These are phyloP conservation scores for Pyrenochaeta sp. DNA, from an alignment of 2,329 filamentous ascomycete genomes.

Conservation along the genomic window DNA sequence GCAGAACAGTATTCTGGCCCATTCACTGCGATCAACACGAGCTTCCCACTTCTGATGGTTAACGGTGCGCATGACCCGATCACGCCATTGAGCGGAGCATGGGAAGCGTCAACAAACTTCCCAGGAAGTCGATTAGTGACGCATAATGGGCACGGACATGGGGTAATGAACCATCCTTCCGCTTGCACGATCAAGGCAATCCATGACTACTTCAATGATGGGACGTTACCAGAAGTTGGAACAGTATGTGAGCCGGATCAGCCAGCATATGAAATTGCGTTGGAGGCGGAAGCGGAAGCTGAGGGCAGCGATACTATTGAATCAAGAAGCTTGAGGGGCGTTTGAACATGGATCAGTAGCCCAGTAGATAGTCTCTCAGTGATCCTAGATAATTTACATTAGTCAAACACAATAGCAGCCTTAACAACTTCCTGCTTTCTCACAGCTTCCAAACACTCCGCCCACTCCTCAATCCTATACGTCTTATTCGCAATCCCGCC, in stretches of 20 bases:
- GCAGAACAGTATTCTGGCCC: constrained; percentile 23
- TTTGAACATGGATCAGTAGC: not conserved
- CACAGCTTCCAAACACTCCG: constrained; percentile 74
- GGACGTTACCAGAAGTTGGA: constrained; percentile 19
- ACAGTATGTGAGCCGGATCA: constrained; percentile 20
- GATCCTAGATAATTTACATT: not conserved
- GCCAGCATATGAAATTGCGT: constrained; percentile 7
- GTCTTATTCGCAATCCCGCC: constrained; percentile 76
- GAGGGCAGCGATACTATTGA: not conserved
- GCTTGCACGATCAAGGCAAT: constrained; percentile 17
- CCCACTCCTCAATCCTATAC: constrained; percentile 77
- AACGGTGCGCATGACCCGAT: constrained; percentile 25
- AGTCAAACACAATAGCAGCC: constrained; percentile 74
- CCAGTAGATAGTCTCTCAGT: too few relatives aligned
- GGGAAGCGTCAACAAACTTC: constrained; percentile 23
- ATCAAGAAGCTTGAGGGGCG: not conserved
- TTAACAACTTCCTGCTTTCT: constrained; percentile 78
- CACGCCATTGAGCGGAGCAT: constrained; percentile 24
- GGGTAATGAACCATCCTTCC: constrained; percentile 9
- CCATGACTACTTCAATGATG: constrained; percentile 22
- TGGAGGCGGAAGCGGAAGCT: not conserved
- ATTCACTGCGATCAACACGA: constrained; percentile 20
- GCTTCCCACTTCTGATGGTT: constrained; percentile 22
- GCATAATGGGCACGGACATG: constrained; percentile 25
- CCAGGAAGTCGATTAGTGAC: constrained; percentile 18